Conservation (phyloP, 257 asterid species). For the Capsicum pubescens region DNA sequence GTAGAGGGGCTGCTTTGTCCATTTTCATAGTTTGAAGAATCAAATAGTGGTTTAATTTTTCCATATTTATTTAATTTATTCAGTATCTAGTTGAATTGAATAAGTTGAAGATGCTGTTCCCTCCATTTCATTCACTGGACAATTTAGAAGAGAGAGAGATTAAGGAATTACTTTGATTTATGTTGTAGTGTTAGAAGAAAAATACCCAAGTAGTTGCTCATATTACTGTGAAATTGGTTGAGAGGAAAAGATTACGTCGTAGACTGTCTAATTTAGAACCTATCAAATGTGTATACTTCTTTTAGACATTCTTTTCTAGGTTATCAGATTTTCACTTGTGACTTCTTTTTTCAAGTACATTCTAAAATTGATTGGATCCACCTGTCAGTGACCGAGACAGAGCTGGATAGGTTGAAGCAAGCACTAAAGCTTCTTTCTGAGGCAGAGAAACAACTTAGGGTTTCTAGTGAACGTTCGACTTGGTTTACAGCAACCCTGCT, state of each 20-base stretch:
- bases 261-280: neutral
- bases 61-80: neutral
- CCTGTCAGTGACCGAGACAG: slow-evolving; percentile 78
- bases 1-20: neutral
- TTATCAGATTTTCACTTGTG: slow-evolving; percentile 8
- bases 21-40: neutral
- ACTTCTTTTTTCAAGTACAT: neutral
- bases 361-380: slow-evolving; percentile 27
- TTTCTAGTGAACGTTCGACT: slow-evolving; percentile 86
- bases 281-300: too few species aligned
- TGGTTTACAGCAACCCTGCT: slow-evolving; percentile 98
- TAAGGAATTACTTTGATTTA: neutral
- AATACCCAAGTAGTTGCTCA: neutral
- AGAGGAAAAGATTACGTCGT: neutral
- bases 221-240: slow-evolving; percentile 2
- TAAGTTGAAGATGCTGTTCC: neutral
- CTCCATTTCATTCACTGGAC: neutral
- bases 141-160: neutral
- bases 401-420: slow-evolving; percentile 79
- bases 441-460: slow-evolving; percentile 89
- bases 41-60: neutral
- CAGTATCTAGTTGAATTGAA: neutral
- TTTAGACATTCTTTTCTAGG: neutral
- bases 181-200: neutral
- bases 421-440: slow-evolving; percentile 87